Conservation (phyloP, 2,329 filamentous ascomycete genomes). For the Plenodomus lindquistii region DNA sequence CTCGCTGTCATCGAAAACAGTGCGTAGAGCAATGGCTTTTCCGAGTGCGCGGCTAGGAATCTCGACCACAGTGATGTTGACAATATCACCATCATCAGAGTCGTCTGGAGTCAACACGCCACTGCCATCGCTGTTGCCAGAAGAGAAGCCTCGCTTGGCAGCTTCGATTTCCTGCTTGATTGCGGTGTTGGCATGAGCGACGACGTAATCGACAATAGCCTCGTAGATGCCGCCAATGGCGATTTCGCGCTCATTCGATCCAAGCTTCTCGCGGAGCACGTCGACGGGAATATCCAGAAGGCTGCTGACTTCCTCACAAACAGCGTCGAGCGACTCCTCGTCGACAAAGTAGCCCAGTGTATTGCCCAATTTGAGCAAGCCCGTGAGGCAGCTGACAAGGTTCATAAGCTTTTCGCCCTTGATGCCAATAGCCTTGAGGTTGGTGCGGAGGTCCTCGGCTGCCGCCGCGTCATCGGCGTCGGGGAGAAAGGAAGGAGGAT, state of each 20-base stretch:
- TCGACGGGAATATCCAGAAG: conserved; percentile 87
- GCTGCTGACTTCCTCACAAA: conserved; percentile 87
- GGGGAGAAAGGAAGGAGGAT: conserved; percentile 83
- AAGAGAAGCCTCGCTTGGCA: conserved; percentile 68
- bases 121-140: conserved; percentile 60
- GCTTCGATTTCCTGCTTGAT: conserved; percentile 76
- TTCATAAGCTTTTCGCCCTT: conserved; percentile 82
- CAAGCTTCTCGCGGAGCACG: conserved; percentile 75
- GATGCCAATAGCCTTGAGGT: conserved; percentile 89
- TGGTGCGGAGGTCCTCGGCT: conserved; percentile 87
- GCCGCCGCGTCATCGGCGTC: conserved; percentile 90
- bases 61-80: conserved; percentile 86
- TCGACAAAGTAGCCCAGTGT: conserved; percentile 84
- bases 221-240: conserved; percentile 90
- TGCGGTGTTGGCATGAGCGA: conserved; percentile 82
- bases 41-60: conserved; percentile 78
- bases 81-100: conserved; percentile 79
- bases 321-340: conserved; percentile 78
- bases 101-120: conserved; percentile 64
- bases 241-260: conserved; percentile 80
- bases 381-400: conserved; percentile 83
- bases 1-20: conserved; percentile 87
- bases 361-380: conserved; percentile 88
- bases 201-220: conserved; percentile 91
- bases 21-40: conserved; percentile 86